Base-by-base conservation (phyloP, 2,329 filamentous ascomycete genomes). In the Fusarium sp. region DNA sequence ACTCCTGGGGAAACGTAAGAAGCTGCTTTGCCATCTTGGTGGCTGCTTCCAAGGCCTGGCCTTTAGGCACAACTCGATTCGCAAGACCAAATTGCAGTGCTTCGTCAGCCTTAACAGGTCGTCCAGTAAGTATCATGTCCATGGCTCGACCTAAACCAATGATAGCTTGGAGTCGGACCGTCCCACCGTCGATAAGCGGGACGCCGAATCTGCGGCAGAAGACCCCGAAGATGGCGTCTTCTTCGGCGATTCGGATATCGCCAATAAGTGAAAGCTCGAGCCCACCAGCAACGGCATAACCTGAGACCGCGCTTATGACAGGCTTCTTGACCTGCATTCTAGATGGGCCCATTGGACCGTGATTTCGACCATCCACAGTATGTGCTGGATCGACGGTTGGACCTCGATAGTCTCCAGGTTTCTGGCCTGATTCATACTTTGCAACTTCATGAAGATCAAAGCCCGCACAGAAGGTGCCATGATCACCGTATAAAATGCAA, bases 21-120 rank as follows among this genome's bases (percentile, higher is more conserved):
- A 63, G 42, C n/a, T 63, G 58, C 11, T 57, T 63, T 8, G 60
- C 58, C 7, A 63, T 62, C 20, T 63, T 63, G 2, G 50, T 62
- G 6, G 60, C 60, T 41, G 62, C 59, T 12, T 9, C 16, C 31
- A 63, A 42, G 0, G 26, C 58, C 8, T 63, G 58, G 4, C 60
- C 58, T 12, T 57, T 56, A 2, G 57, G 46, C 0, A 62, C 57
- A 41, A 62, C 16, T 1, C 57, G 59, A 4, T 62, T 62, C 6
- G 60, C 49, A 0, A 63, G 58, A 5, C 60, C 60, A n/a, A 57
- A 63, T 12, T 63, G 58, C 13, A 63, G 18, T 9, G 60, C 60
- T 11, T 63, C 60, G 3, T 63, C 36, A n/a, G 60, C 60, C 3
- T 52, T 49, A 1, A 63, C 58, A 0, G 58, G 9, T 1, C 60